Percentiles rank a stretch among this genome's conserved stretches.
Conservation (phyloP, 148 eudicot genomes). For the Silene conica region DNA sequence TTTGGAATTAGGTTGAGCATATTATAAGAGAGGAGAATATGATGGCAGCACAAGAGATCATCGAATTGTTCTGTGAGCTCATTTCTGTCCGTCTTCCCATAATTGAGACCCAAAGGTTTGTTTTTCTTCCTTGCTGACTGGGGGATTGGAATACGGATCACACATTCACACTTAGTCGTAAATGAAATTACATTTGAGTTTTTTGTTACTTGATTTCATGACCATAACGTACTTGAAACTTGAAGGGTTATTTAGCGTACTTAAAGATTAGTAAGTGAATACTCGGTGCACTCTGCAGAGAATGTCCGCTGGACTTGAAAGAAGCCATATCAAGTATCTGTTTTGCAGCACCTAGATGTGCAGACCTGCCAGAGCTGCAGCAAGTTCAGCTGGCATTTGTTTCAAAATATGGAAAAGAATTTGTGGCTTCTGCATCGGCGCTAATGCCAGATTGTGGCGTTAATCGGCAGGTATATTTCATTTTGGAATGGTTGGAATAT, state of each 20-base stretch:
- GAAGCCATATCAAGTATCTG: conserved; percentile 95
- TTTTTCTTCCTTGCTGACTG: background rate
- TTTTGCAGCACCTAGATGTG: conserved; percentile 98
- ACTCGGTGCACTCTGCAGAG: conserved; percentile 47
- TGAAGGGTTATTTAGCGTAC: too few species aligned
- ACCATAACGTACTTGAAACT: too few species aligned
- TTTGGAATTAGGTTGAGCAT: conserved; percentile 70
- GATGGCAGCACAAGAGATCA: conserved; percentile 99
- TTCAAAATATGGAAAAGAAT: conserved; percentile 89
- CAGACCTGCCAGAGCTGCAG: conserved; percentile 79
- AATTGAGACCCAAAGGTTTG: conserved; percentile 86
- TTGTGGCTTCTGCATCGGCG: conserved; percentile 82
- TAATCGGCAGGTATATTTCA: conserved; percentile 70
- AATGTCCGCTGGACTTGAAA: conserved; percentile 95
- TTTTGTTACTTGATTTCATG: too few species aligned
- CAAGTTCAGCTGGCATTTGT: conserved; percentile 85
- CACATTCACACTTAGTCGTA: too few species aligned
- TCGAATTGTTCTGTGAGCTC: conserved; percentile 91
- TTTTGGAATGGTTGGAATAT: too few species aligned
- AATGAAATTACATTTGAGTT: too few species aligned
- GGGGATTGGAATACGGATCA: too few species aligned
- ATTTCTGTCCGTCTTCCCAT: conserved; percentile 92
- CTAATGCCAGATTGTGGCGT: conserved; percentile 96
- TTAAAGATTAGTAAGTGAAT: too few species aligned
- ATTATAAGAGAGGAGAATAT: conserved; percentile 94